phyloP scores from a whole-genome alignment of 306 rosid species.

The Psophocarpus tetragonolobus region DNA sequence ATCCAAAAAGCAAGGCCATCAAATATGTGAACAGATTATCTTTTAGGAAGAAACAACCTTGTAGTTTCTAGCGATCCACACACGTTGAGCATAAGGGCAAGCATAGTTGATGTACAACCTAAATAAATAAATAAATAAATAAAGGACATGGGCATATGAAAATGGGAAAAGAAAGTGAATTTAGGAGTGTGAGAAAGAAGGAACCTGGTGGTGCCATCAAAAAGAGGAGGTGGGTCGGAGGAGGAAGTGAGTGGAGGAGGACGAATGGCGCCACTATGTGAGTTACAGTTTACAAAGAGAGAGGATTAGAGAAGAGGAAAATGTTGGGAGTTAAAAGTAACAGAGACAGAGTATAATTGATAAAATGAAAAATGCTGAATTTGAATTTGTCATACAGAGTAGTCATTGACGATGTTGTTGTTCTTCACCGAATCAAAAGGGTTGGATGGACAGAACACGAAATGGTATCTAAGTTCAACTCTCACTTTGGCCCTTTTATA shows the following conservation, averaged over 20 bases:
- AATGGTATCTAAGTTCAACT: background rate
- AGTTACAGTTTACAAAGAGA: background rate
- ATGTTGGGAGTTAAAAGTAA: background rate
- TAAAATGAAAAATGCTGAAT: background rate
- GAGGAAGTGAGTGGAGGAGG: conserved; percentile 59
- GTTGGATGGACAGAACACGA: background rate
- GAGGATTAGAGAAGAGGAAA: background rate
- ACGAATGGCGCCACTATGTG: conserved; percentile 36
- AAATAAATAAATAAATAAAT: background rate
- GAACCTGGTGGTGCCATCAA: conserved; percentile 92
- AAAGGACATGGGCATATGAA: background rate
- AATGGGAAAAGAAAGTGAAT: background rate
- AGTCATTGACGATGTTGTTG: conserved; percentile 28
- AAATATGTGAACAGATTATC: background rate
- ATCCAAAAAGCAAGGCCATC: background rate
- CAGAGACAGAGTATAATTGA: background rate
- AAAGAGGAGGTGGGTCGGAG: conserved; percentile 68
- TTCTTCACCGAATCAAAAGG: background rate
- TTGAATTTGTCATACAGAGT: conserved; percentile 25
- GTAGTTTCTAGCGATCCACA: conserved; percentile 78
- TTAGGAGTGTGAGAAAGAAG: conserved; percentile 25
- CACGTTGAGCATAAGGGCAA: conserved; percentile 89
- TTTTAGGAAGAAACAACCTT: conserved; percentile 50
- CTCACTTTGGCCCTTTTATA: background rate
- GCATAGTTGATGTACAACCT: conserved; percentile 58